Percentiles rank a stretch among this genome's conserved stretches.
phyloP scores from a whole-genome alignment of 768 basidiomycete species.

The Lyophyllum atratum region DNA sequence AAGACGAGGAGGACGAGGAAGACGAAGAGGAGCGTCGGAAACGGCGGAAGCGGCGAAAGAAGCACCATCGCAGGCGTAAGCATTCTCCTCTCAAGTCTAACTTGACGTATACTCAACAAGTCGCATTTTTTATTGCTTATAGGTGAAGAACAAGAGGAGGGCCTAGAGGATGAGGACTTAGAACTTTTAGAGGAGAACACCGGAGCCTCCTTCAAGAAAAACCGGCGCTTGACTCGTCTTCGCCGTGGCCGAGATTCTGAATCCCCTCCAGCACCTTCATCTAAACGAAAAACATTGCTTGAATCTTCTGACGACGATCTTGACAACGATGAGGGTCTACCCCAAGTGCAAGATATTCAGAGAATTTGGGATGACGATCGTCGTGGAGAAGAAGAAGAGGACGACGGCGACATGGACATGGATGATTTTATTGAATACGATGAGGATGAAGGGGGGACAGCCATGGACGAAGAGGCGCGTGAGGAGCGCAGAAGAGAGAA shows the following conservation, averaged over 20 bases:
- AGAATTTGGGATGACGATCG: conserved; percentile 86
- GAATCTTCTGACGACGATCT: conserved; percentile 82
- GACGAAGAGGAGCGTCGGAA: conserved; percentile 60
- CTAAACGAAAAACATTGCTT: conserved; percentile 57
- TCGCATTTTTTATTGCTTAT: conserved; percentile 4
- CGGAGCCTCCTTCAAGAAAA: conserved; percentile 72
- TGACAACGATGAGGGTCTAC: conserved; percentile 52
- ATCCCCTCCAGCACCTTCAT: conserved; percentile 64
- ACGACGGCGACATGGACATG: conserved; percentile 72
- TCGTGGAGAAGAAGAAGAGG: conserved; percentile 68
- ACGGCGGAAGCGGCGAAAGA: conserved; percentile 68
- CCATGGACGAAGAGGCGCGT: conserved; percentile 73
- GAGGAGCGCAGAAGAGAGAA: conserved; percentile 74
- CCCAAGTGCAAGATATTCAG: conserved; percentile 62
- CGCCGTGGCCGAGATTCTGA: conserved; percentile 75
- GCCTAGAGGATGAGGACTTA: conserved; percentile 91
- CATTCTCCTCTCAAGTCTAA: conserved; percentile 5
- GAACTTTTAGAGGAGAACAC: conserved; percentile 90
- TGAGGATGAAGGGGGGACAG: conserved; percentile 70
- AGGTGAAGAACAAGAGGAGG: conserved; percentile 59
- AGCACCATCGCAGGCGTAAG: conserved; percentile 59
- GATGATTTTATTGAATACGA: conserved; percentile 84
- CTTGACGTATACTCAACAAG: conserved; percentile 10
- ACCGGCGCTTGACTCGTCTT: conserved; percentile 64
- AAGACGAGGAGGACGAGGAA: conserved; percentile 82